Percentiles rank a stretch among this genome's conserved stretches.
Evolutionary conservation across 495 filamentous ascomycete species (phyloP).

Genomic region (Bathelium albidoporum): DNA sequence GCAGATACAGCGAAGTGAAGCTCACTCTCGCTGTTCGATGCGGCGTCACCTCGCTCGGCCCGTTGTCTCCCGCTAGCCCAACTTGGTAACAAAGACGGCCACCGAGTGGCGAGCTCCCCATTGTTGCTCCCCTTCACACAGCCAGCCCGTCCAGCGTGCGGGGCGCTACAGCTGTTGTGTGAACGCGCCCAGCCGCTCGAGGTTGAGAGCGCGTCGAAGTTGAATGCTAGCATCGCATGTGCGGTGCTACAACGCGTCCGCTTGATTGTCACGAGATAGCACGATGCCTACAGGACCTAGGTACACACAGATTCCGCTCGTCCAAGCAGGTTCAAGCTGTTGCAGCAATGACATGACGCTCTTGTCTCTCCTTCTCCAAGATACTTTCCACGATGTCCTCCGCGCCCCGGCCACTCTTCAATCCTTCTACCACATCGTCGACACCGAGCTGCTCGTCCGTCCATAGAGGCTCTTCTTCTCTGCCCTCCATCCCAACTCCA

Average conservation of each 20-base stretch:
- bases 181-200: too few relatives aligned
- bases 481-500: conserved; percentile 67
- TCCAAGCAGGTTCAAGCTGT: conserved; percentile 37
- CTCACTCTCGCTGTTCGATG: too few relatives aligned
- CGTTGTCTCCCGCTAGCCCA: not conserved
- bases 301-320: too few relatives aligned
- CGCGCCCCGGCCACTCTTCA: conserved; percentile 37
- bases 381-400: conserved; percentile 20
- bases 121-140: too few relatives aligned
- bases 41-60: not conserved
- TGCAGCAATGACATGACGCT: conserved; percentile 32
- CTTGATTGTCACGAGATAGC: too few relatives aligned
- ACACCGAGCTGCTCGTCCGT: conserved; percentile 76
- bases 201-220: too few relatives aligned
- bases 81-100: not conserved
- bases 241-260: too few relatives aligned
- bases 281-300: too few relatives aligned
- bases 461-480: conserved; percentile 60
- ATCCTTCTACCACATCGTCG: conserved; percentile 38
- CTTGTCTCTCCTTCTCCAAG: conserved; percentile 28
- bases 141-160: too few relatives aligned
- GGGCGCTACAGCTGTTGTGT: too few relatives aligned
- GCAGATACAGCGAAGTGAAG: too few relatives aligned
- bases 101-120: not conserved
- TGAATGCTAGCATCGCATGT: too few relatives aligned